A percentile compares a stretch with the other conserved stretches of the same genome.
Conservation (phyloP, 495 filamentous ascomycete species). For the Xylaria sp. region DNA sequence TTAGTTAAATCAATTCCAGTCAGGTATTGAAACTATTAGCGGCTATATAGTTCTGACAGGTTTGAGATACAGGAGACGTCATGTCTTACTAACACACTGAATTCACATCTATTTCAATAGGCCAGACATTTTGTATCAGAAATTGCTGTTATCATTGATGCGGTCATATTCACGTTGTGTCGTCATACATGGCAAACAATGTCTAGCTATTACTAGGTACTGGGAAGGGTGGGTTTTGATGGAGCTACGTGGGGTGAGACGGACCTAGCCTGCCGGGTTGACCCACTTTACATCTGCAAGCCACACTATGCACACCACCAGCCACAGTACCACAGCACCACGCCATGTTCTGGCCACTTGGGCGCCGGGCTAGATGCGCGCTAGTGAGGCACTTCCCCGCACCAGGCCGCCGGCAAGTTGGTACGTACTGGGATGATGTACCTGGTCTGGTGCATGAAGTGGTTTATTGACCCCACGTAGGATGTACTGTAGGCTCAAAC, state of each 20-base stretch:
- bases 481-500: slow-evolving; percentile 15
- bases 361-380: background rate
- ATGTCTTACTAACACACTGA: background rate
- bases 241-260: slow-evolving; percentile 2
- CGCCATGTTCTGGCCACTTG: too few species aligned
- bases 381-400: slow-evolving; percentile 1
- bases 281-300: background rate
- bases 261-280: too few species aligned
- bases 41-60: background rate
- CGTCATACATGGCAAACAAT: slow-evolving; percentile 5
- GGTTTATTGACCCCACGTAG: slow-evolving; percentile 8
- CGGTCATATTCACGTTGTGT: slow-evolving; percentile 22
- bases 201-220: background rate
- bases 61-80: background rate
- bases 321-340: background rate
- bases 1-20: background rate
- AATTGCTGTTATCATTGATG: slow-evolving; percentile 1
- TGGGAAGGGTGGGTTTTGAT: background rate
- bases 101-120: background rate
- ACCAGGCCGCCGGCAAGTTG: slow-evolving; percentile 2
- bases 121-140: background rate
- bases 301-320: background rate
- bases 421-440: background rate
- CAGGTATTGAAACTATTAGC: background rate
- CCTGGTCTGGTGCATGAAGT: slow-evolving; percentile 3